Base-by-base conservation (phyloP, 805 yeast genomes). In the Sporopachydermia quercuum region DNA sequence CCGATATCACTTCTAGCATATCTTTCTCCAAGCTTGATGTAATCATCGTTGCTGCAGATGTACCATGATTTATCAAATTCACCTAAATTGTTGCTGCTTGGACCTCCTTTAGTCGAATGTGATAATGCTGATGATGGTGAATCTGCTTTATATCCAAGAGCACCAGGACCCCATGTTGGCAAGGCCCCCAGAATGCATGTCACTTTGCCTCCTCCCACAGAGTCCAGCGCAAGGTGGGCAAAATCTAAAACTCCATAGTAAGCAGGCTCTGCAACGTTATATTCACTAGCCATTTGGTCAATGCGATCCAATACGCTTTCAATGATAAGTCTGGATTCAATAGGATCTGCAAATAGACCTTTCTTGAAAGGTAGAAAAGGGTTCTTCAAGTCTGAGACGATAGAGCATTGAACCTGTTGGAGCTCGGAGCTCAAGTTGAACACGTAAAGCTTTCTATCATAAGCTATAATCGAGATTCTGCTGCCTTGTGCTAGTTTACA, bases 131-230 rank as follows among this genome's bases (percentile, higher is more conserved):
- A 8, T n/a, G 30, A 8, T 8, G 30, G 13, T 8, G 30, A 8
- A 8, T n/a, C 30, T n/a, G 30, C 30, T 8, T 8, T n/a, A 23
- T 8, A 8, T n/a, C 63, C 60, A 40, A 79, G 64, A 5, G 69
- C 63, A 3, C 96, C 96, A 0, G 85, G 78, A 1, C 94, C 95
- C 68, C 75, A 68, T 1, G 83, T 69, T 4, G 98, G 96, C 34
- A 85, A 56, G 2, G 76, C 61, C 2, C 83, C 68, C 35, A 87
- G 58, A 3, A 81, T 56, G 0, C 82, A 69, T 16, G 79, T 70
- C 23, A 89, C 76, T 49, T 87, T 82, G 43, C 97, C 98, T 45
- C 91, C 91, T 5, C 91, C 94, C 2, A 60, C 54, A 3, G 49
- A 49, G 36, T 67, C 67, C 18, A 86, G 61, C 4, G 85, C 76